phyloP scores from a whole-genome alignment of 75 land plant species.

The Sequoiadendron giganteum region DNA sequence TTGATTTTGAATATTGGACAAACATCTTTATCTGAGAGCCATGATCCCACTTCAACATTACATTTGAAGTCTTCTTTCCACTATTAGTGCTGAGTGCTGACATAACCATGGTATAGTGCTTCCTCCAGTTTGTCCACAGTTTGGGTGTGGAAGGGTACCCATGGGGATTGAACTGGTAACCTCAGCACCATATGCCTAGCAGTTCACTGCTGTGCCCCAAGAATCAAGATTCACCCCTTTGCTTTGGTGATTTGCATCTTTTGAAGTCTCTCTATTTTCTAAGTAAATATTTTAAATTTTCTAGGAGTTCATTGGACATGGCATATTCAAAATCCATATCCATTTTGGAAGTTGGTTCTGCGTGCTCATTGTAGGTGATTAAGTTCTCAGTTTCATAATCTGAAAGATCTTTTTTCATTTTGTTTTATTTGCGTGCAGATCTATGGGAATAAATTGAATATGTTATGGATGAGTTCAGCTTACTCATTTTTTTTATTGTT shows the following conservation, averaged over 20 bases:
- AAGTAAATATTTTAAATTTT: too few species aligned
- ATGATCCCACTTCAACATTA: not conserved
- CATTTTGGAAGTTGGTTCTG: not conserved
- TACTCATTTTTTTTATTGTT: not conserved
- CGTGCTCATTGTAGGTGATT: not conserved
- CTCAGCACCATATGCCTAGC: not conserved
- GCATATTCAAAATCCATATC: not conserved
- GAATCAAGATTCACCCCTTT: not conserved
- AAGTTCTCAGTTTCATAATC: not conserved
- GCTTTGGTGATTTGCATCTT: not conserved
- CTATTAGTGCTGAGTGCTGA: not conserved
- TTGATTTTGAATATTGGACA: not conserved
- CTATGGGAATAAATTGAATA: not conserved
- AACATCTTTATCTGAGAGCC: not conserved
- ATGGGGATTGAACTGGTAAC: not conserved
- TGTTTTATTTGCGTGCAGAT: not conserved
- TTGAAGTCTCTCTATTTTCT: not conserved
- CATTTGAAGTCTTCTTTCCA: not conserved
- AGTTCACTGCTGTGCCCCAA: not conserved
- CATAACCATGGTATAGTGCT: not conserved
- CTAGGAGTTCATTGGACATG: not conserved
- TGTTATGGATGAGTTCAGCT: not conserved
- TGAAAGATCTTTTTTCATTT: not conserved
- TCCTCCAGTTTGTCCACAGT: not conserved
- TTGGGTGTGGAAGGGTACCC: not conserved